Base-by-base conservation (phyloP, 202 grass and related monocot genomes). In the Cymbopogon flexuosus region DNA sequence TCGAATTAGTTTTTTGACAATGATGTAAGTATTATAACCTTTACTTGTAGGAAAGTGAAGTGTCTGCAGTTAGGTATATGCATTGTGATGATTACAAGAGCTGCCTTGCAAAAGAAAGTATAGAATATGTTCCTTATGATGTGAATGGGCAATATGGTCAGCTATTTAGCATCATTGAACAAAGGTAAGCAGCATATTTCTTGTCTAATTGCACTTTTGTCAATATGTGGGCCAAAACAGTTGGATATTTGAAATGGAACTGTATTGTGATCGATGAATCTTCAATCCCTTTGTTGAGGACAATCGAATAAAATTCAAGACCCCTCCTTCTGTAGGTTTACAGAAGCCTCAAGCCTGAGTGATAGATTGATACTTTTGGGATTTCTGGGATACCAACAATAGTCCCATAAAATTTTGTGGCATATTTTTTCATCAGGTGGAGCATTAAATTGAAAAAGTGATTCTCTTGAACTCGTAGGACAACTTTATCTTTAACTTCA, bases 61-160 rank as follows among this genome's bases (percentile, higher is more conserved):
- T 97, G 76, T 97, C 94, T 85, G 82, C 91, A 31, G 89, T 97
- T 78, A 91, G 67, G 75, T 97, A 97, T 86, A 83, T 93, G 64
- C 54, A 5, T 66, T 63, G 67, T 63, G 81, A 86, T 5, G 94
- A 93, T 69, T 97, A 97, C 74, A 97, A 93, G 77, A 84, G 61
- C 64, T 77, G 63, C 67, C 94, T 97, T 86, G 91, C 77, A 87
- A 72, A 68, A 62, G 83, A 75, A 85, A 80, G 80, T 42, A 78
- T 79, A 83, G 75, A 90, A 84, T 97, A 88, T 88, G 94, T 97
- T 13, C 91, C 89, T 84, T 97, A 97, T 69, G 89, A 93, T 84
- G 76, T 93, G 65, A 86, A 88, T 24, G 91, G 91, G 79, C 49
- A 85, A 49, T 97, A 93, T 81, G 87, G 89, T 16, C 77, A 91